These are phyloP conservation scores for Phyllosticta capitalensis DNA, from an alignment of 2,329 filamentous ascomycete genomes.

Conservation along the genomic window DNA sequence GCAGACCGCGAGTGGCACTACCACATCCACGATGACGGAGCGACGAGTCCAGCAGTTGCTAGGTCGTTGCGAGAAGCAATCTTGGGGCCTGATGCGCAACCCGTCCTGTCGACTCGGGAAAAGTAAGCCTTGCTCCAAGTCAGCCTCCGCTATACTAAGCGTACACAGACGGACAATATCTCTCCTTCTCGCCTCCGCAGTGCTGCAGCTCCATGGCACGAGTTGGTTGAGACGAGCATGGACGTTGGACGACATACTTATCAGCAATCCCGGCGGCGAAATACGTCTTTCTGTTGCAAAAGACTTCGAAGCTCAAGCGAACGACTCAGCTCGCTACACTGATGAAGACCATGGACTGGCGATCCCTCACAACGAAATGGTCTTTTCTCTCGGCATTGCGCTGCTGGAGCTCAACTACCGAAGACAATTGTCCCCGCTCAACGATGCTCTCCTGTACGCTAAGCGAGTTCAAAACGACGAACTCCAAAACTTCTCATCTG, in stretches of 20 bases:
- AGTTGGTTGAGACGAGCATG: slow-evolving; percentile 12
- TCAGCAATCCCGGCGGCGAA: neutral
- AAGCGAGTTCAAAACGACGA: slow-evolving; percentile 7
- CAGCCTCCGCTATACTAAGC: too few relatives aligned
- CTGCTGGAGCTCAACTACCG: slow-evolving; percentile 14
- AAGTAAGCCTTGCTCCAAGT: neutral
- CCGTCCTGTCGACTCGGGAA: neutral
- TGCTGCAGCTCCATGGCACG: slow-evolving; percentile 14
- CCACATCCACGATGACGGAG: slow-evolving; percentile 1
- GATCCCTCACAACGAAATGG: neutral
- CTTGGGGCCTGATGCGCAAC: neutral
- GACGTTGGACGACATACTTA: slow-evolving; percentile 11
- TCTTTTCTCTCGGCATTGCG: slow-evolving; percentile 15
- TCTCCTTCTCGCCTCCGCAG: slow-evolving; percentile 11
- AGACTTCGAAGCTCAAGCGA: too few relatives aligned
- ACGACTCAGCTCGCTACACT: neutral
- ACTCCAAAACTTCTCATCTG: slow-evolving; percentile 9
- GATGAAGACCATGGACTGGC: neutral
- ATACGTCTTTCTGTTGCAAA: neutral
- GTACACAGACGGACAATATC: slow-evolving; percentile 8
- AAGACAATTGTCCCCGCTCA: slow-evolving; percentile 1
- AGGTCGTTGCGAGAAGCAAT: neutral
- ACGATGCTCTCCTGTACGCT: slow-evolving; percentile 8
- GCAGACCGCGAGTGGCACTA: slow-evolving; percentile 1
- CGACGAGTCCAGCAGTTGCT: neutral